phyloP scores from a whole-genome alignment of 768 basidiomycete species.

The Panaeolus papilionaceus region DNA sequence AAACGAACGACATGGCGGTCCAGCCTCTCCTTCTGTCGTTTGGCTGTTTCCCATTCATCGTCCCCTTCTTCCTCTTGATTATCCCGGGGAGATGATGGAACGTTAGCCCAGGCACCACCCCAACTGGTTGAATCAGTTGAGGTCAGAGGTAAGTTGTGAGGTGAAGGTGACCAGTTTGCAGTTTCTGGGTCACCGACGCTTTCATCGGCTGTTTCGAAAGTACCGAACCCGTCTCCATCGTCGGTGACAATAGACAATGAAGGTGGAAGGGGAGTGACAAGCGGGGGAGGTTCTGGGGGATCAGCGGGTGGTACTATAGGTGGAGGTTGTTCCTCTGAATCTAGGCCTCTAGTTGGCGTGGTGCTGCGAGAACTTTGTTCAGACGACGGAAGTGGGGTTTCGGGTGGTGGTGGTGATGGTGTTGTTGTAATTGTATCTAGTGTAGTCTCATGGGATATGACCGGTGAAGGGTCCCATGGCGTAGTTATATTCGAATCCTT shows the following conservation, averaged over 20 bases:
- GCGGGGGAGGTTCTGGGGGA: slow-evolving; percentile 21
- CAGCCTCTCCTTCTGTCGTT: slow-evolving; percentile 59
- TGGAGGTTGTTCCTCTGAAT: slow-evolving; percentile 14
- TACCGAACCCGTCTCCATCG: slow-evolving; percentile 64
- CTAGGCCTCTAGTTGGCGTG: slow-evolving; percentile 3
- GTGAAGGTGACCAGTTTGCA: slow-evolving; percentile 45
- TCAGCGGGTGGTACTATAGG: slow-evolving; percentile 15
- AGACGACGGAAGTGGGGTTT: not conserved
- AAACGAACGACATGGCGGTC: slow-evolving; percentile 70
- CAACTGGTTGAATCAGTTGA: slow-evolving; percentile 41
- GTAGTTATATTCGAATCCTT: slow-evolving; percentile 26
- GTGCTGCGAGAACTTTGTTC: not conserved
- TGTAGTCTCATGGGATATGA: slow-evolving; percentile 49
- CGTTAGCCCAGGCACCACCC: slow-evolving; percentile 47
- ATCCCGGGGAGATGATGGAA: slow-evolving; percentile 27
- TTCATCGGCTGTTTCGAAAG: slow-evolving; percentile 58
- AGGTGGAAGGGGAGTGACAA: slow-evolving; percentile 21
- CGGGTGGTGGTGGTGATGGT: not conserved
- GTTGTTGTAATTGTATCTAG: slow-evolving; percentile 27
- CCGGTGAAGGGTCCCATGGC: slow-evolving; percentile 42
- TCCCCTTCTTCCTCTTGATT: slow-evolving; percentile 34
- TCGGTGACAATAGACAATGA: slow-evolving; percentile 29
- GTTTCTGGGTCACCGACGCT: slow-evolving; percentile 30
- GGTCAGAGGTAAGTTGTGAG: slow-evolving; percentile 27
- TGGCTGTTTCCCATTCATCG: slow-evolving; percentile 76